phyloP scores from a whole-genome alignment of 441 rosid genomes.

The Populus hybrid region DNA sequence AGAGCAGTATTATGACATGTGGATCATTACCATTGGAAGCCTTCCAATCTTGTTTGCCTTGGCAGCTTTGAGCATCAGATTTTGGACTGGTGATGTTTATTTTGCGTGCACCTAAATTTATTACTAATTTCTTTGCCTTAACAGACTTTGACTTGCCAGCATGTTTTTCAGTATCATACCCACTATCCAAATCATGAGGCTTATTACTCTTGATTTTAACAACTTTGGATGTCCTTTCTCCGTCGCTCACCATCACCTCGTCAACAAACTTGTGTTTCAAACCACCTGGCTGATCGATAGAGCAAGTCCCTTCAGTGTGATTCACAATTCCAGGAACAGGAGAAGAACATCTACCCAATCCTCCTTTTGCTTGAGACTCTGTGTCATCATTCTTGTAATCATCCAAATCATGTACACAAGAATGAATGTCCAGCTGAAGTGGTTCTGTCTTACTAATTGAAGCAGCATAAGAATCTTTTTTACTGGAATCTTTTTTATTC shows the following conservation, averaged over 20 bases:
- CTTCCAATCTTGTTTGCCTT: slow-evolving; percentile 52
- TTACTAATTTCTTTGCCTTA: slow-evolving; percentile 85
- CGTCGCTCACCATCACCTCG: slow-evolving; percentile 84
- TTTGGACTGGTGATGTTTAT: slow-evolving; percentile 62
- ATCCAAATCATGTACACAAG: slow-evolving; percentile 40
- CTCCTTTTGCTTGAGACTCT: slow-evolving; percentile 42
- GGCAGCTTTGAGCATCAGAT: slow-evolving; percentile 68
- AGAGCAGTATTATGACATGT: background rate
- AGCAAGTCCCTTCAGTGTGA: slow-evolving; percentile 33
- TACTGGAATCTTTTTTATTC: slow-evolving; percentile 56
- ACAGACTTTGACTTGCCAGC: slow-evolving; percentile 55
- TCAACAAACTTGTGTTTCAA: slow-evolving; percentile 83
- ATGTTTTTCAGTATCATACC: slow-evolving; percentile 57
- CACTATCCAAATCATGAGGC: slow-evolving; percentile 57
- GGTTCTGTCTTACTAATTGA: slow-evolving; percentile 36
- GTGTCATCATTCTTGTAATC: slow-evolving; percentile 40
- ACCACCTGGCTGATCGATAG: slow-evolving; percentile 62
- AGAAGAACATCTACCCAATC: slow-evolving; percentile 34
- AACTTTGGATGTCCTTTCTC: slow-evolving; percentile 62
- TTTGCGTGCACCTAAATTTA: slow-evolving; percentile 83
- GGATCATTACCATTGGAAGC: slow-evolving; percentile 55
- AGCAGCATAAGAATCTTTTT: slow-evolving; percentile 42
- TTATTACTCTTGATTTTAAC: slow-evolving; percentile 66
- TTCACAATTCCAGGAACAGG: slow-evolving; percentile 52
- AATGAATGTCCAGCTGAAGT: slow-evolving; percentile 36